A percentile compares a stretch with the other conserved stretches of the same genome.
Evolutionary conservation across 371 early-diverging fungal species (phyloP).

Genomic region (Lichtheimia ornata): DNA sequence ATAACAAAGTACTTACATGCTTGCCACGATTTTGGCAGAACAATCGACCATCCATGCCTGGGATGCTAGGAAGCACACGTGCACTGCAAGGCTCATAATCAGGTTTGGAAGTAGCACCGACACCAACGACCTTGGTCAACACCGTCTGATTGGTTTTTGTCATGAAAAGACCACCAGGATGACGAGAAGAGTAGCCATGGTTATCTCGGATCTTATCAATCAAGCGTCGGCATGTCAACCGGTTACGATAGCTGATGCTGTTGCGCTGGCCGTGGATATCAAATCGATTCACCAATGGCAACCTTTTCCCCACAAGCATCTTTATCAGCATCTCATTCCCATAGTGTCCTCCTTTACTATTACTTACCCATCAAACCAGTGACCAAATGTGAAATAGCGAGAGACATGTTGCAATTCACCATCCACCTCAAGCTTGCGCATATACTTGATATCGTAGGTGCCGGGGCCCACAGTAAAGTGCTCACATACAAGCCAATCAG

Average conservation of each 20-base stretch:
- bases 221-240: constrained; percentile 59
- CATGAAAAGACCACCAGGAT: constrained; percentile 68
- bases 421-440: constrained; percentile 60
- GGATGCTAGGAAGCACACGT: constrained; percentile 46
- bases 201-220: constrained; percentile 66
- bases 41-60: constrained; percentile 60
- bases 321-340: background rate
- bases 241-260: constrained; percentile 59
- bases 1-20: constrained; percentile 38
- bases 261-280: constrained; percentile 59
- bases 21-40: constrained; percentile 64
- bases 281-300: constrained; percentile 65
- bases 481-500: constrained; percentile 66
- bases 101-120: constrained; percentile 50
- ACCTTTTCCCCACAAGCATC: constrained; percentile 19
- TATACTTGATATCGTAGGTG: constrained; percentile 60
- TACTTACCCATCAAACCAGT: constrained; percentile 74
- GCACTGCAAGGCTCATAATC: constrained; percentile 63
- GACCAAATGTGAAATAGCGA: constrained; percentile 63
- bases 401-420: constrained; percentile 65
- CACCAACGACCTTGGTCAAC: constrained; percentile 56
- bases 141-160: constrained; percentile 71
- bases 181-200: constrained; percentile 67
- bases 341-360: background rate
- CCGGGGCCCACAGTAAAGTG: constrained; percentile 70